phyloP scores from a whole-genome alignment of 139 green algal species.

The Monoraphidium neglectum region DNA sequence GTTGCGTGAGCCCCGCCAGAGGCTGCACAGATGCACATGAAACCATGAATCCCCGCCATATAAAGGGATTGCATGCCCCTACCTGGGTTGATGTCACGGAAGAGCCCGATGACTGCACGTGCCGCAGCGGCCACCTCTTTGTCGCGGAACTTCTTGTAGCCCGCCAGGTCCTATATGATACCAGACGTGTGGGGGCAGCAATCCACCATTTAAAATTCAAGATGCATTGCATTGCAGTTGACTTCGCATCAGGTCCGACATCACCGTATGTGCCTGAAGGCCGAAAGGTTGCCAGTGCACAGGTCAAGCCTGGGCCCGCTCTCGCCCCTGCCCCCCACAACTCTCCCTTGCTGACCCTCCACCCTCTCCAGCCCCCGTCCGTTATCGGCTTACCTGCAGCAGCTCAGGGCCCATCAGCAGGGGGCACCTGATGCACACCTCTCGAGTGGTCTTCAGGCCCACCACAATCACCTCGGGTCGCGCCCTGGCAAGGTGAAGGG shows the following conservation, averaged over 20 bases:
- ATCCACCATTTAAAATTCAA: too few relatives aligned
- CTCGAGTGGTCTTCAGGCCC: conserved; percentile 90
- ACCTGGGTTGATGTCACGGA: conserved; percentile 88
- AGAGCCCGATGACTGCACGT: conserved; percentile 80
- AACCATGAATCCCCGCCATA: too few relatives aligned
- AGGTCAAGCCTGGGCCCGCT: too few relatives aligned
- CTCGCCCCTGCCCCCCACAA: too few relatives aligned
- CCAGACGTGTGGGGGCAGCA: too few relatives aligned
- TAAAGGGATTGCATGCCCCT: background rate
- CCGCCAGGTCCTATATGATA: conserved; percentile 70
- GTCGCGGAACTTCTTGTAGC: conserved; percentile 88
- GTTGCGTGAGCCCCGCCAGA: too few relatives aligned
- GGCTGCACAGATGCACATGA: too few relatives aligned
- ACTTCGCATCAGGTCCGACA: too few relatives aligned
- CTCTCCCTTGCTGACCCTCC: too few relatives aligned
- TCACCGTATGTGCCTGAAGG: too few relatives aligned
- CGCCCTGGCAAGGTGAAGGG: conserved; percentile 45
- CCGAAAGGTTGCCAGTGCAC: too few relatives aligned
- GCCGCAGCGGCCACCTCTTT: conserved; percentile 87
- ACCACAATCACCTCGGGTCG: conserved; percentile 81
- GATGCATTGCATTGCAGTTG: too few relatives aligned
- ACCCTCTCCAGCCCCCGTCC: background rate
- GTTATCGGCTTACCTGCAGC: conserved; percentile 76
- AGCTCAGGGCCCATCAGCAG: conserved; percentile 91
- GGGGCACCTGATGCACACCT: conserved; percentile 86